Evolutionary conservation across 2,329 filamentous ascomycete genomes (phyloP), one percentile per base, ranked within the genome.

Genomic region (Colletotrichum truncatum): DNA sequence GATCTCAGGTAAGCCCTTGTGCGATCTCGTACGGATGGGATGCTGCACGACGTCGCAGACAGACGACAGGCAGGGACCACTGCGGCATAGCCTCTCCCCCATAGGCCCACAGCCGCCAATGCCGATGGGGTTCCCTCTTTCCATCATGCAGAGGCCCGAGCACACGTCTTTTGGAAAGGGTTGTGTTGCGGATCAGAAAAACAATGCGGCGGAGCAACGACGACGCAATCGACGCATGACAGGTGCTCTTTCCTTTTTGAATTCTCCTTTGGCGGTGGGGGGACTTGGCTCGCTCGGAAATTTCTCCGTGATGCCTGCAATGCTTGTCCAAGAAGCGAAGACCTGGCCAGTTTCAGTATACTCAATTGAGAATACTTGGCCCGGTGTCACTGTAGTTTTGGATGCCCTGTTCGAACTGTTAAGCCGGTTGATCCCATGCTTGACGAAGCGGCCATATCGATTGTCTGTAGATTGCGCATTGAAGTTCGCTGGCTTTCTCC

Each of bases 311-410:
- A 66, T 43, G 63, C 57, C 18, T 62, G 63, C 30, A 52, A 66
- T 63, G 49, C 58, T 66, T 63, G 63, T 56, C 36, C n/a, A 63
- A 21, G 23, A 63, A 63, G 63, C 57, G 49, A 63, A 16, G 41
- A 41, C 38, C 60, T 48, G 18, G 30, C 16, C 46, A 23, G 60
- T 64, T 64, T 66, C 64, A 66, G 59, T 45, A 53, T 36, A 34
- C 64, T 59, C 46, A 12, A 64, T 66, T 59, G 52, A 52, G 64
- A 53, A 53, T 48, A 52, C 64, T 64, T 64, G 59, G 59, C 64
- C 59, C 59, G 45, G 64, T 59, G 46, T 58, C 59, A 54, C 52
- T 52, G 53, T 39, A 59, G 59, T 59, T 59, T 64, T 46, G 59
- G 45, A 32, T 39, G 28, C 49, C 49, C 57, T 54, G 39, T 25